Percentiles rank a stretch among this genome's conserved stretches.
phyloP scores from a whole-genome alignment of 345 rosid species.

The Acer saccharum region DNA sequence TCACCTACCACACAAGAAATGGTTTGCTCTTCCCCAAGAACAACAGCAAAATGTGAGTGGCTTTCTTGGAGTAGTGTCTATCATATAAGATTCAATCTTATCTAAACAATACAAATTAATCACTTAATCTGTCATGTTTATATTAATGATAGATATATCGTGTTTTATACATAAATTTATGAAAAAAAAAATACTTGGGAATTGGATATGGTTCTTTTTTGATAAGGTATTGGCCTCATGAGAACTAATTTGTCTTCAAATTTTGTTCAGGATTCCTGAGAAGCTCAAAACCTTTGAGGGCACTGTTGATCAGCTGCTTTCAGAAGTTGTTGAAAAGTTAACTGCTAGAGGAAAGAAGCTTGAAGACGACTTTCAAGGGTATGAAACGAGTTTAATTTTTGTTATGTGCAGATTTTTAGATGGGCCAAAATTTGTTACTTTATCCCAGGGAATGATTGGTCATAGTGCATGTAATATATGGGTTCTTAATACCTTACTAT shows the following conservation, averaged over 20 bases:
- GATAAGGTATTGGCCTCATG: background rate
- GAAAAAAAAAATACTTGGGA: background rate
- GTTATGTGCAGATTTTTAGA: background rate
- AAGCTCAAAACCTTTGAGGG: slow-evolving; percentile 28
- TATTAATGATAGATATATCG: background rate
- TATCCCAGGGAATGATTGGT: background rate
- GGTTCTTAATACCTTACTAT: background rate
- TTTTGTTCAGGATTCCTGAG: slow-evolving; percentile 40
- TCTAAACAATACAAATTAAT: background rate
- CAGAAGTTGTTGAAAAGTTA: slow-evolving; percentile 44
- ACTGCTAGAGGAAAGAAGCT: slow-evolving; percentile 51
- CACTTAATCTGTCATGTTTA: background rate
- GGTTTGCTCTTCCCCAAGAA: slow-evolving; percentile 16
- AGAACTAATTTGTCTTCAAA: slow-evolving; percentile 4
- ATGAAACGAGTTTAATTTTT: slow-evolving; percentile 10
- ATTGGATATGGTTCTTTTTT: background rate
- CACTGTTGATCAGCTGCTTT: slow-evolving; percentile 22
- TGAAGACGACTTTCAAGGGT: slow-evolving; percentile 61
- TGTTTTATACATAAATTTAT: background rate
- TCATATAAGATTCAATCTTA: background rate
- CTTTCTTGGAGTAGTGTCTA: background rate
- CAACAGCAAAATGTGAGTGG: slow-evolving; percentile 40
- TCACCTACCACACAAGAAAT: slow-evolving; percentile 25
- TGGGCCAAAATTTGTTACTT: background rate
- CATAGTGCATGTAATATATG: background rate